phyloP scores from a whole-genome alignment of 352 stramenopile genomes.

The Phytopythium sindhum region DNA sequence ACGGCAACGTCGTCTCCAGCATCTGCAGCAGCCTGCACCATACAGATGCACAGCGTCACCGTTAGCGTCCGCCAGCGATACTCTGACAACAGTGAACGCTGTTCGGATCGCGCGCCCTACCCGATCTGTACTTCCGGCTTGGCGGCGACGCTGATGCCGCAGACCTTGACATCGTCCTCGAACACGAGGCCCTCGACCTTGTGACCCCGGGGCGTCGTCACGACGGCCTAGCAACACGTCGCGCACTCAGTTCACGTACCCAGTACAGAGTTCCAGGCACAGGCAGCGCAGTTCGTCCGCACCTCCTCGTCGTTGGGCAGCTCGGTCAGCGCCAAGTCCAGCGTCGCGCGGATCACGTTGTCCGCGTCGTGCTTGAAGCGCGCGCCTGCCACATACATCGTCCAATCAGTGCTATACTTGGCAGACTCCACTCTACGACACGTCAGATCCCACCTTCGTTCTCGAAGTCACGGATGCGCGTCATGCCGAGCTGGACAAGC shows the following conservation, averaged over 20 bases:
- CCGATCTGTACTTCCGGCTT: conserved; percentile 48
- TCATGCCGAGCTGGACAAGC: conserved; percentile 80
- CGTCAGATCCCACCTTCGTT: conserved; percentile 39
- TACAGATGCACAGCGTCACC: background rate
- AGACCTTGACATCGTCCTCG: conserved; percentile 78
- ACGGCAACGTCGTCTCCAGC: conserved; percentile 54
- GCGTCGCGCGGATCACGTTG: conserved; percentile 53
- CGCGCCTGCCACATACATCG: conserved; percentile 20
- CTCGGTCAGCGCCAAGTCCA: conserved; percentile 75
- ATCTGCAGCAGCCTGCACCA: conserved; percentile 41
- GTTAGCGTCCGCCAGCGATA: background rate
- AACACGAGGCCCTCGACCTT: conserved; percentile 69
- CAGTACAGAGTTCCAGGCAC: background rate
- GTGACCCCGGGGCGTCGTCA: conserved; percentile 72
- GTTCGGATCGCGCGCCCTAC: conserved; percentile 10
- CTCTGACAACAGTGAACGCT: too few species aligned
- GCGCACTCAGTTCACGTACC: too few species aligned
- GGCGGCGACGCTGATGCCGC: conserved; percentile 53
- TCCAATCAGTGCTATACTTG: background rate
- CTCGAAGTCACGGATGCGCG: conserved; percentile 70
- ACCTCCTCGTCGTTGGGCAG: conserved; percentile 82
- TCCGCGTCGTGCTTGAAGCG: conserved; percentile 78
- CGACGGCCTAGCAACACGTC: conserved; percentile 40
- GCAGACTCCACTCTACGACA: background rate
- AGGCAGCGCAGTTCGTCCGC: background rate